Percentiles rank a stretch among this genome's conserved stretches.
Conservation (phyloP, 2,329 filamentous ascomycete genomes). For the Talaromyces sp. region DNA sequence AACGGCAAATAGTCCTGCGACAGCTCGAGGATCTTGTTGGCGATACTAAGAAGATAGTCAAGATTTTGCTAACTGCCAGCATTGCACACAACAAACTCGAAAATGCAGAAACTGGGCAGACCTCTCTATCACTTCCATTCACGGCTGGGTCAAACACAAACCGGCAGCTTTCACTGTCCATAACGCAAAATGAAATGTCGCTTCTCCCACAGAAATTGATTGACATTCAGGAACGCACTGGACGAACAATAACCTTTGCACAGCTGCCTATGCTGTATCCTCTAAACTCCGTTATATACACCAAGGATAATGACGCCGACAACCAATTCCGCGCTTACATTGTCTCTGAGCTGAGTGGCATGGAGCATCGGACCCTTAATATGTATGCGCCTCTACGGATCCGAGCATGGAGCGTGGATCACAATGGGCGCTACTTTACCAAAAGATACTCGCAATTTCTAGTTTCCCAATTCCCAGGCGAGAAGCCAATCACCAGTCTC, state of each 20-base stretch:
- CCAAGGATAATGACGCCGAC: background rate
- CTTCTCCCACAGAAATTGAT: background rate
- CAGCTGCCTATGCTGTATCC: background rate
- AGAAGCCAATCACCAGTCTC: background rate
- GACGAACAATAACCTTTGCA: background rate
- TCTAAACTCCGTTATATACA: background rate
- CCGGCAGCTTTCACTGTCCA: background rate
- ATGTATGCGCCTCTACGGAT: background rate
- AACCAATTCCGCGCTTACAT: background rate
- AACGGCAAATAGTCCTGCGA: background rate
- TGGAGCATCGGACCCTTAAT: background rate
- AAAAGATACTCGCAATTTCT: background rate
- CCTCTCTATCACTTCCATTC: background rate
- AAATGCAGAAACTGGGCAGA: background rate
- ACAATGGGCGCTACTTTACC: background rate
- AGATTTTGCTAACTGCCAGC: background rate
- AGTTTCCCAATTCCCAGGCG: background rate
- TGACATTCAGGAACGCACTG: background rate
- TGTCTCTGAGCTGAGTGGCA: background rate
- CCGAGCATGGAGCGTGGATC: background rate
- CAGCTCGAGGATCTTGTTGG: background rate
- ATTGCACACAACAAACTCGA: background rate
- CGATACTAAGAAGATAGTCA: background rate
- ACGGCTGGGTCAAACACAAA: background rate
- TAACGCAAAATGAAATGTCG: background rate